Conservation (phyloP, 179 eudicot genomes). For the Actinidia arguta region DNA sequence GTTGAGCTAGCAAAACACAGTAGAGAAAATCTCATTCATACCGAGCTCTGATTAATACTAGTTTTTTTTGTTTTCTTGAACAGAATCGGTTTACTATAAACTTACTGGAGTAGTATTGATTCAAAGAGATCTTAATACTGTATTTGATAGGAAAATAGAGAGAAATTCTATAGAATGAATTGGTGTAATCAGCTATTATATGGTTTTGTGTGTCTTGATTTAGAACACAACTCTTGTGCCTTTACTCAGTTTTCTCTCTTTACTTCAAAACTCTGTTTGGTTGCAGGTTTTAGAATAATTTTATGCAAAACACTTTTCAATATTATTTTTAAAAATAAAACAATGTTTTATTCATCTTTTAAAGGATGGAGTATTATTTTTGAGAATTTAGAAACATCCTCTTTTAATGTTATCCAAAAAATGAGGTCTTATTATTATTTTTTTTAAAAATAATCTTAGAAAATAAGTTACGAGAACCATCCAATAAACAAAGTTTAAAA, state of each 20-base stretch:
- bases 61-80: neutral
- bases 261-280: neutral
- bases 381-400: neutral
- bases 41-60: slow-evolving; percentile 53
- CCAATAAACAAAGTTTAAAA: no score
- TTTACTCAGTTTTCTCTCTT: neutral
- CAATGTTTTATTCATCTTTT: neutral
- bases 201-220: neutral
- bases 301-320: neutral
- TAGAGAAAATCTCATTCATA: slow-evolving; percentile 50
- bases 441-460: no score
- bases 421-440: no score
- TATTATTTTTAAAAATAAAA: no score
- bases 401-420: no score
- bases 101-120: neutral
- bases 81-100: neutral
- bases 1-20: neutral
- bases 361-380: no score
- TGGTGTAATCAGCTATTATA: neutral
- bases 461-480: no score
- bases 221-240: neutral
- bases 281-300: neutral
- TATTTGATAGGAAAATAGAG: neutral
- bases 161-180: slow-evolving; percentile 1
- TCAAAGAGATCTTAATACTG: neutral